Conservation (phyloP, 192 early-diverging fungal species). For the Coemansia sp. region DNA sequence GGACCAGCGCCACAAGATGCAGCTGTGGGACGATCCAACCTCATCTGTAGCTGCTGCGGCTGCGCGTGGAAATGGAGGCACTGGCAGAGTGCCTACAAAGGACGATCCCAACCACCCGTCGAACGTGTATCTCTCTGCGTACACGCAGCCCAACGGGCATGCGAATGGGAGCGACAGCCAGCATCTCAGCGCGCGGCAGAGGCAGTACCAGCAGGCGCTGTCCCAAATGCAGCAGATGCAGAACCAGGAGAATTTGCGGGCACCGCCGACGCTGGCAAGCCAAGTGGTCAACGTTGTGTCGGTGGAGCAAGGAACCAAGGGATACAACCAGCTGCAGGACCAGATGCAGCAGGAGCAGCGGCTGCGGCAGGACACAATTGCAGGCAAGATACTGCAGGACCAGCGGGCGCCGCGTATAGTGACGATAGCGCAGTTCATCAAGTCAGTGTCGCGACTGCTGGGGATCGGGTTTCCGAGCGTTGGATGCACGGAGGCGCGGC, state of each 20-base stretch:
- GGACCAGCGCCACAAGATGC: constrained; percentile 40
- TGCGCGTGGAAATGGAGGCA: background rate
- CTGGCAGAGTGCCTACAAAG: background rate
- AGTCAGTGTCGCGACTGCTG: constrained; percentile 39
- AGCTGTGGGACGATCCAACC: constrained; percentile 45
- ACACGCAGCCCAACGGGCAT: background rate
- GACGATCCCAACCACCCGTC: background rate
- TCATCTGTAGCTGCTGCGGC: background rate
- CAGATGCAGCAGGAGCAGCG: constrained; percentile 45
- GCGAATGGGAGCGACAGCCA: background rate
- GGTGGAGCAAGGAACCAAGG: constrained; percentile 33
- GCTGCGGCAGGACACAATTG: constrained; percentile 39
- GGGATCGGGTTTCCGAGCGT: constrained; percentile 43
- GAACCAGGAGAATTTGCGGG: background rate
- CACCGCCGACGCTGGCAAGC: background rate
- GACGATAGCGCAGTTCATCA: constrained; percentile 51
- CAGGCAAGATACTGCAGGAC: constrained; percentile 22
- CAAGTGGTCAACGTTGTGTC: constrained; percentile 49
- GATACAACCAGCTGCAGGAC: constrained; percentile 43
- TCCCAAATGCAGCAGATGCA: background rate
- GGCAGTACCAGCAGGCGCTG: constrained; percentile 14
- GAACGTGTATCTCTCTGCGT: background rate
- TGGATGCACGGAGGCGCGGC: constrained; percentile 43
- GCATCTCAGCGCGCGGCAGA: constrained; percentile 16
- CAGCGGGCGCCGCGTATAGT: constrained; percentile 39